Base-by-base conservation (phyloP, 345 rosid species). In the Eutrema japonicum region DNA sequence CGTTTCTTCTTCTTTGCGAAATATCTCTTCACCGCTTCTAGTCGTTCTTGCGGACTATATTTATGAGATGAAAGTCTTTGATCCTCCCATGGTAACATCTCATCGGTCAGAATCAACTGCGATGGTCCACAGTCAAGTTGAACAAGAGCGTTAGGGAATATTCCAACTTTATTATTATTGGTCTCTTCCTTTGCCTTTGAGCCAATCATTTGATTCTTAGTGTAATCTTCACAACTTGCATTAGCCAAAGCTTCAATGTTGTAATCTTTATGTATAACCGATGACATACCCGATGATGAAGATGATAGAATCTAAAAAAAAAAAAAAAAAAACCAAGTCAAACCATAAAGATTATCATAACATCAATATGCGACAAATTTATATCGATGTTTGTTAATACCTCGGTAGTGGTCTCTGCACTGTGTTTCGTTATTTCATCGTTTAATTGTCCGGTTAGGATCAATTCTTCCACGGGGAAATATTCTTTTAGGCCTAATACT, bases 1-100 rank as follows among this genome's bases (percentile, higher is more conserved):
- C 69, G 74, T 51, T 35, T 75, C 69, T 51, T 37, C 79, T 68
- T 75, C 73, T 75, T 75, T 45, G 33, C 74, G 14, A 60, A 68
- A 45, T 68, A 75, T 75, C 74, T 68, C 38, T 68, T 54, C 50
- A 12, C 0, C 0, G 74, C 69, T 40, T 75, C 74, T 52, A 14
- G n/a, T 43, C 79, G 38, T 10, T 22, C 53, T 60, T 45, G 30
- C 2, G 43, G 35, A 10, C 2, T 10, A 11, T 33, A 57, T 9
- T 1, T 18, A 16, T 11, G 27, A 38, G 60, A n/a, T 22, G 6
- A 40, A 73, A 16, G 51, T 50, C 10, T 41, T 49, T 18, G 38
- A 49, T 66, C 45, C 9, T 75, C 64, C 74, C 73, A 42, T 52
- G 55, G 40, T 60, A 62, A 58, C 26, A 59, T 49, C 36, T 74